These are phyloP conservation scores for Mortierella sp. DNA, from an alignment of 371 early-diverging fungal species.

Conservation along the genomic window DNA sequence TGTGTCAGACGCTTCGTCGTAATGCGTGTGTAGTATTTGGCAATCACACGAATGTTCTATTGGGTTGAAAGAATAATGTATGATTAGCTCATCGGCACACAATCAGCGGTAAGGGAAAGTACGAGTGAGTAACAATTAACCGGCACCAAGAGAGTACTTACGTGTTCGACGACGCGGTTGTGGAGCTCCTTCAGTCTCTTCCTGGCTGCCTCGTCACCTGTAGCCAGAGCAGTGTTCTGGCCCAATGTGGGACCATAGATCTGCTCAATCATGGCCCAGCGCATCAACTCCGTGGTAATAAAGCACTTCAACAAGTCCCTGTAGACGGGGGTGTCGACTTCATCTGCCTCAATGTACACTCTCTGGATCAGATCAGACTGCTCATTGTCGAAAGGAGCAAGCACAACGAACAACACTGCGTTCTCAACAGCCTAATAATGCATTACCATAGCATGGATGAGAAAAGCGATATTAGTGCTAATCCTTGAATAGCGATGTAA, in stretches of 20 bases:
- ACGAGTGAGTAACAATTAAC: not conserved
- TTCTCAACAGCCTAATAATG: constrained; percentile 73
- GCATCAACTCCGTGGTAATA: constrained; percentile 91
- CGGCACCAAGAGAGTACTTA: constrained; percentile 42
- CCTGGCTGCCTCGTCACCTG: constrained; percentile 80
- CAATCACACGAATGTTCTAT: constrained; percentile 94
- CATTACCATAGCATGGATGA: not conserved
- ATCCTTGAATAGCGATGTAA: not conserved
- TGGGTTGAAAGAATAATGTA: not conserved
- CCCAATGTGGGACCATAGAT: constrained; percentile 83
- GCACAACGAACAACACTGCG: constrained; percentile 85
- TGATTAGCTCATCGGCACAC: not conserved
- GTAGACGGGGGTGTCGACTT: constrained; percentile 80
- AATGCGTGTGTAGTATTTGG: constrained; percentile 95
- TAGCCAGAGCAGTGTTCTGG: constrained; percentile 79
- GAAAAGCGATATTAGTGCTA: not conserved
- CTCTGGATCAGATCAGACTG: constrained; percentile 94
- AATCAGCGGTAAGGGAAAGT: not conserved
- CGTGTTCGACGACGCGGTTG: constrained; percentile 95
- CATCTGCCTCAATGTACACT: constrained; percentile 81
- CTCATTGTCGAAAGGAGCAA: constrained; percentile 97
- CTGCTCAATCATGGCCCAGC: constrained; percentile 94
- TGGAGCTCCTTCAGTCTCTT: constrained; percentile 90
- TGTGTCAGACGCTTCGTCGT: constrained; percentile 83
- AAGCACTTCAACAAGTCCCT: constrained; percentile 90